Conservation (phyloP, 345 rosid species). For the Rhodomyrtus tomentosa region DNA sequence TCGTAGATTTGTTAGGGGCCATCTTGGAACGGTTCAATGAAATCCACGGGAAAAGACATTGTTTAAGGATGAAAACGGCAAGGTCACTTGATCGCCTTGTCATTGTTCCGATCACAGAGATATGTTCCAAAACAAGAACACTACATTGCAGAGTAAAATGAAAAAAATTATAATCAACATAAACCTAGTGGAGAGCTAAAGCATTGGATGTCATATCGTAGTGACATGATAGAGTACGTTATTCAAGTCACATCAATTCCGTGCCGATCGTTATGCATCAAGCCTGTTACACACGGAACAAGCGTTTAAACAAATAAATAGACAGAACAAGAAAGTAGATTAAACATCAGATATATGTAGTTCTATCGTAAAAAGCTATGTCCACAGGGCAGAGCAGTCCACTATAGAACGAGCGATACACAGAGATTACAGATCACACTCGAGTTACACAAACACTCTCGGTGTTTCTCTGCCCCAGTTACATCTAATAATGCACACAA, state of each 20-base stretch:
- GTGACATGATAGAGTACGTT: neutral
- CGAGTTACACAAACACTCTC: too few species aligned
- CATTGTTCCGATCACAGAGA: neutral
- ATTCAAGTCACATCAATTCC: neutral
- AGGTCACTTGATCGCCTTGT: neutral
- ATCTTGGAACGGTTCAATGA: neutral
- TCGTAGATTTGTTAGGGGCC: neutral
- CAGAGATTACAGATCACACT: too few species aligned
- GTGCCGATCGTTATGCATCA: neutral
- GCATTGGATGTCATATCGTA: neutral
- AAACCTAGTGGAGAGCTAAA: neutral
- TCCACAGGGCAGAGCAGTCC: too few species aligned
- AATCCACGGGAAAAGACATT: neutral
- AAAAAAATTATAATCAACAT: neutral
- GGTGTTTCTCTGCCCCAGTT: too few species aligned
- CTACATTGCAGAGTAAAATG: neutral
- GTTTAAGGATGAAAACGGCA: neutral
- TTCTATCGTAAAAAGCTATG: too few species aligned
- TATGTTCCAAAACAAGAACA: neutral
- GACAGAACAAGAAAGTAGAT: too few species aligned
- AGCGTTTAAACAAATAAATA: too few species aligned
- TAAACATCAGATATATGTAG: too few species aligned
- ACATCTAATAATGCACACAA: too few species aligned
- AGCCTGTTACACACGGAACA: too few species aligned
- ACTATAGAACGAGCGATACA: too few species aligned